These are phyloP conservation scores for Cronartium quercuum DNA, from an alignment of 1,284 basidiomycete species.

Conservation along the genomic window DNA sequence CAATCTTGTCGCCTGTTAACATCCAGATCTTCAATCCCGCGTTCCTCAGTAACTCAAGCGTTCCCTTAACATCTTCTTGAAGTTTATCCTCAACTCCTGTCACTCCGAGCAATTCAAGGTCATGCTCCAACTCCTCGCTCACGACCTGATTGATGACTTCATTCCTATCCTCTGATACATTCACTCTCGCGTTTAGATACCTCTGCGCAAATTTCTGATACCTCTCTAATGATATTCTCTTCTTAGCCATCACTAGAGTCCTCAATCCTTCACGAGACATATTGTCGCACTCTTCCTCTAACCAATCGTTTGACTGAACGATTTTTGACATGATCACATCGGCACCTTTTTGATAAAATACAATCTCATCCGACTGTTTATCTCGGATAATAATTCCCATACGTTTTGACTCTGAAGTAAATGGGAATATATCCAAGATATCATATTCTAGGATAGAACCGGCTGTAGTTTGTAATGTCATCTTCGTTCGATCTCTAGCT, in stretches of 20 bases:
- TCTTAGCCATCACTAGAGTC: constrained; percentile 85
- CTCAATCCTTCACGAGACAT: constrained; percentile 96
- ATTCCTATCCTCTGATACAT: constrained; percentile 61
- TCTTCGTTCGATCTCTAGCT: constrained; percentile 77
- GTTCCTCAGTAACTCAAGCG: constrained; percentile 85
- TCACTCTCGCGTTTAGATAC: constrained; percentile 72
- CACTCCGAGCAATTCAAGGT: constrained; percentile 83
- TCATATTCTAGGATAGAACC: constrained; percentile 66
- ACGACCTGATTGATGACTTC: constrained; percentile 74
- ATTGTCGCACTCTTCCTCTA: constrained; percentile 96
- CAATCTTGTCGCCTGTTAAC: constrained; percentile 98
- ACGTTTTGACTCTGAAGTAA: constrained; percentile 96
- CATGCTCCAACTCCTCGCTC: constrained; percentile 70
- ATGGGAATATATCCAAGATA: constrained; percentile 87
- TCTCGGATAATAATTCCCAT: constrained; percentile 97
- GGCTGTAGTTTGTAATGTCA: constrained; percentile 67
- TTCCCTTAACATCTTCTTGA: constrained; percentile 92
- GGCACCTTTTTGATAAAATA: constrained; percentile 92
- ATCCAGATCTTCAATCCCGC: constrained; percentile 99
- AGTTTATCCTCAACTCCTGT: constrained; percentile 98
- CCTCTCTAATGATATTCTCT: constrained; percentile 62
- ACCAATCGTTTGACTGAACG: constrained; percentile 95
- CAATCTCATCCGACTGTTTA: constrained; percentile 64
- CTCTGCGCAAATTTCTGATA: constrained; percentile 68
- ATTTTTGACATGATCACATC: constrained; percentile 94